Base-by-base conservation (phyloP, 192 early-diverging fungal genomes). In the Helicostylum pulchrum region DNA sequence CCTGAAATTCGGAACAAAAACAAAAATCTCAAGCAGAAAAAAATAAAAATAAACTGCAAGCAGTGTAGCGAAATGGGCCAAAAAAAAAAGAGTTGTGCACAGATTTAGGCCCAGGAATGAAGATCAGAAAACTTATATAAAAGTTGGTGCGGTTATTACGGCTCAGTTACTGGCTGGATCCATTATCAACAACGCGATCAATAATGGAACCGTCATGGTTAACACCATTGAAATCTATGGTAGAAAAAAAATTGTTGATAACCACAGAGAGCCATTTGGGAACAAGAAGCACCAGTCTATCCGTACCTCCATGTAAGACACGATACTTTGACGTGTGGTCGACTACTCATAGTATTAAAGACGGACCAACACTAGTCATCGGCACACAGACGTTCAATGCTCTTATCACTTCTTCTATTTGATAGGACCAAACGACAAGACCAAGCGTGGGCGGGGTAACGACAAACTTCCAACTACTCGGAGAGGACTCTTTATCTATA, bases 1-100 rank as follows among this genome's bases (percentile, higher is more conserved):
- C 21, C 80, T 91, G 57, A 82, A 85, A 12, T 83, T 78, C 61
- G 77, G 76, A 64, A 64, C 47, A 17, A 54, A 48, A 7, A 39
- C 36, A 39, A 39, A 39, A 39, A 39, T 39, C n/a, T n/a, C n/a
- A n/a, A n/a, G n/a, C n/a, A n/a, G n/a, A n/a, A n/a, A n/a, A n/a
- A n/a, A n/a, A n/a, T n/a, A n/a, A n/a, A n/a, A n/a, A n/a, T n/a
- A n/a, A n/a, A n/a, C n/a, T n/a, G n/a, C n/a, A n/a, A n/a, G n/a
- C n/a, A n/a, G n/a, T n/a, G n/a, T n/a, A n/a, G n/a, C n/a, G n/a
- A n/a, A n/a, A n/a, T n/a, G n/a, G n/a, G n/a, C n/a, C n/a, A n/a
- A n/a, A n/a, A n/a, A n/a, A n/a, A n/a, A n/a, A n/a, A n/a, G n/a
- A n/a, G n/a, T n/a, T n/a, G n/a, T n/a, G n/a, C n/a, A n/a, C n/a